phyloP scores from a whole-genome alignment of 2,329 filamentous ascomycete species.

The Paradendryphiella salina region DNA sequence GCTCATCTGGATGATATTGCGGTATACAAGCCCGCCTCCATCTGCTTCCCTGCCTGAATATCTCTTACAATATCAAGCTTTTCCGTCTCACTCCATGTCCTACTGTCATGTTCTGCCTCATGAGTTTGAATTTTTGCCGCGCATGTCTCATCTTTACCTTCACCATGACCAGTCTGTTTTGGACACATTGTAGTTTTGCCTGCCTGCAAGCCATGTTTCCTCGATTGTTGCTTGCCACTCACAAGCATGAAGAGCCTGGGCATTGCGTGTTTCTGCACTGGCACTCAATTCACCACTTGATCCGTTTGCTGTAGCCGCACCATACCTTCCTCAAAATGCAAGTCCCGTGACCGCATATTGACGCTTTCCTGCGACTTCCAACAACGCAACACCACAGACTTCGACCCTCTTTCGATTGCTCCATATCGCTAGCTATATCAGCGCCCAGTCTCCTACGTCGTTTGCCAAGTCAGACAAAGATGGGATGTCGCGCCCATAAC shows the following conservation, averaged over 20 bases:
- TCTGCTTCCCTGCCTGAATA: too few relatives aligned
- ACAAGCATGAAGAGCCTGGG: not conserved
- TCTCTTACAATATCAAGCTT: too few relatives aligned
- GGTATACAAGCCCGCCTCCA: too few relatives aligned
- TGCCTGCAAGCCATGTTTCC: not conserved
- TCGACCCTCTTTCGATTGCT: not conserved
- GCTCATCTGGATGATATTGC: too few relatives aligned
- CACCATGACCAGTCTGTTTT: too few relatives aligned
- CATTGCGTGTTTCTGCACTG: not conserved
- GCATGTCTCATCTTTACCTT: too few relatives aligned
- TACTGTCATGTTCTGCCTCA: too few relatives aligned
- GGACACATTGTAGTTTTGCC: too few relatives aligned
- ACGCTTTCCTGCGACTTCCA: not conserved
- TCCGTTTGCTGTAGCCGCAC: constrained; percentile 7
- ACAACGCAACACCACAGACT: not conserved
- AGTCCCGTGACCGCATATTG: not conserved
- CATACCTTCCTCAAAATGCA: constrained; percentile 7
- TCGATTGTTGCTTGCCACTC: not conserved
- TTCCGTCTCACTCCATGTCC: too few relatives aligned
- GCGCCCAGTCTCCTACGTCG: not conserved
- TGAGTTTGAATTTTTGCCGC: too few relatives aligned
- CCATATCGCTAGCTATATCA: not conserved
- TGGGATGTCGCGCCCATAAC: constrained; percentile 12
- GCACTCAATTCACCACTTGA: not conserved
- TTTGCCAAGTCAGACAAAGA: constrained; percentile 8